Conservation (phyloP, 2,329 filamentous ascomycete species). For the Lasiodiplodia hormozganensis region DNA sequence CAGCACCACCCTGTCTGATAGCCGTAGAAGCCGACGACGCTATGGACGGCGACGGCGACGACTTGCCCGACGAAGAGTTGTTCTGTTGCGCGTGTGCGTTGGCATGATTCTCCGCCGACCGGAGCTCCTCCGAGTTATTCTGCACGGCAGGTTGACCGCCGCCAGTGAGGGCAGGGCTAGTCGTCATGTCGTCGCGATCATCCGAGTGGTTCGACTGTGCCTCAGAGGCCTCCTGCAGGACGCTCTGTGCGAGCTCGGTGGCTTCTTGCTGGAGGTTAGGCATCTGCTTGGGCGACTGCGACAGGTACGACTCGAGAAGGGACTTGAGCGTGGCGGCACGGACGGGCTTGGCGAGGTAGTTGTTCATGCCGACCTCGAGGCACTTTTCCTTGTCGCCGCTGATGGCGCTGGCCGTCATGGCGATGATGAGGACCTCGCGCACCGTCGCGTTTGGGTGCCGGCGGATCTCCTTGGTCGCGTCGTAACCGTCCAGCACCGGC, state of each 20-base stretch:
- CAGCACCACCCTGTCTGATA: neutral
- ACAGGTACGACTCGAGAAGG: constrained; percentile 75
- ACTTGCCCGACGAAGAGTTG: neutral
- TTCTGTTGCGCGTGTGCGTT: neutral
- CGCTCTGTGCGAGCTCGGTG: constrained; percentile 49
- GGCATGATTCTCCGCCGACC: neutral
- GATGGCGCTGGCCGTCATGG: constrained; percentile 96
- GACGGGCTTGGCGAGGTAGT: constrained; percentile 96
- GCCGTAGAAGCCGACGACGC: neutral
- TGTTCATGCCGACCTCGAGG: constrained; percentile 95
- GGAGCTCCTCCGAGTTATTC: neutral
- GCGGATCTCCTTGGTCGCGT: constrained; percentile 84
- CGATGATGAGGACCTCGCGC: constrained; percentile 86
- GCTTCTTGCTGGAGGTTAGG: constrained; percentile 56
- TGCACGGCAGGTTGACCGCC: constrained; percentile 1
- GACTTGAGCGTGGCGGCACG: constrained; percentile 83
- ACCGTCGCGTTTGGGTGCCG: constrained; percentile 78
- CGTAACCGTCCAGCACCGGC: constrained; percentile 91
- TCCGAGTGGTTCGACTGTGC: neutral
- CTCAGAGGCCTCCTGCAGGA: constrained; percentile 21
- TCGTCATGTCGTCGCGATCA: neutral
- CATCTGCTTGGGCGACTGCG: constrained; percentile 54
- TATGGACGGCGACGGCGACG: neutral
- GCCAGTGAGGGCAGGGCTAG: neutral
- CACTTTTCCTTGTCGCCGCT: constrained; percentile 95